phyloP scores from a whole-genome alignment of 352 stramenopile species.

The Globisporangium uncinulatum region DNA sequence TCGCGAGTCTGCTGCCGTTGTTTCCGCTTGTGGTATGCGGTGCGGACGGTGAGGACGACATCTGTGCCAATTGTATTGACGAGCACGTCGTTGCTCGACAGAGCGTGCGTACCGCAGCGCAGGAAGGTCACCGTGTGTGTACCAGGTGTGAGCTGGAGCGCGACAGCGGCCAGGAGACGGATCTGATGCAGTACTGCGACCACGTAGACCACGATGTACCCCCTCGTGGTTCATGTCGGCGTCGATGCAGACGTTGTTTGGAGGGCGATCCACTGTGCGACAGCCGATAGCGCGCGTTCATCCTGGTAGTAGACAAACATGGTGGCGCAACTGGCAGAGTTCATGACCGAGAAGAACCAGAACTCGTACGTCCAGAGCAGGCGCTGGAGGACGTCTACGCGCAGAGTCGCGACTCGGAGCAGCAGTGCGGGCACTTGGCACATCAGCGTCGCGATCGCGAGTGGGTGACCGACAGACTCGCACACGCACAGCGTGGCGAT shows the following conservation, averaged over 20 bases:
- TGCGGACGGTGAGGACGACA: conserved; percentile 10
- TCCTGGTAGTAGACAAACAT: conserved; percentile 1
- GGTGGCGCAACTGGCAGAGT: not conserved
- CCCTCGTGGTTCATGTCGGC: not conserved
- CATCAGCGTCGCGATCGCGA: conserved; percentile 1
- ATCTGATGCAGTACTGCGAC: conserved; percentile 1
- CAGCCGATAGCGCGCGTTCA: not conserved
- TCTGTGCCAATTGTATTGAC: conserved; percentile 12
- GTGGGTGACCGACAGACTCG: not conserved
- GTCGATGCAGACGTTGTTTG: conserved; percentile 4
- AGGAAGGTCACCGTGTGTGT: not conserved
- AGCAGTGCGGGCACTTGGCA: conserved; percentile 1
- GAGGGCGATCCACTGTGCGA: not conserved
- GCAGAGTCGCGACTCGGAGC: not conserved
- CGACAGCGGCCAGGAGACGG: not conserved
- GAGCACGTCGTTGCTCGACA: conserved; percentile 8
- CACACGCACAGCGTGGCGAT: not conserved
- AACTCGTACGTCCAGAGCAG: conserved; percentile 10
- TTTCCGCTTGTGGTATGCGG: conserved; percentile 11
- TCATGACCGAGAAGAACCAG: conserved; percentile 11
- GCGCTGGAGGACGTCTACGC: conserved; percentile 7
- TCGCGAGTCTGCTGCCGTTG: not conserved
- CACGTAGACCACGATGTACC: not conserved
- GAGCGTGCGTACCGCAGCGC: not conserved
- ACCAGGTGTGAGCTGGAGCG: conserved; percentile 1